Evolutionary conservation across 257 asterid genomes (phyloP), one percentile per base, ranked within the genome.

Genomic region (Verbena officinalis): DNA sequence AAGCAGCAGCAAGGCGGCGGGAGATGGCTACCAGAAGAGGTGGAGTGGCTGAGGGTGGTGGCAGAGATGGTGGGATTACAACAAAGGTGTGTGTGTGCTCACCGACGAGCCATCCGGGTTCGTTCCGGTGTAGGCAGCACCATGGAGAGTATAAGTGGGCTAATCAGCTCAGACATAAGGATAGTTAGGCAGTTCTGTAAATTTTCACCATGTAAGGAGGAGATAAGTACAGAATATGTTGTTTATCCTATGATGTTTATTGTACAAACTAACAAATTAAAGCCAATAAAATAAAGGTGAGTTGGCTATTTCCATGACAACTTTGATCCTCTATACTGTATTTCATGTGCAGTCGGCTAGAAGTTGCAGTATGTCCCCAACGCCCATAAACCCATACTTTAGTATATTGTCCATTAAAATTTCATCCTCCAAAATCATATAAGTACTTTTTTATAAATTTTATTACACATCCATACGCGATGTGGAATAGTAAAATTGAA

Each of bases 41-140:
- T 31, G 62, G 42, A 38, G n/a, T 21, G 62, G 71, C 62, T 52
- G 38, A 53, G 1, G 49, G 24, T 8, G 40, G 66, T 9, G 55
- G 71, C 10, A 63, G 64, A n/a, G 63, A 65, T 49, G 68, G 78
- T 44, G 73, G 70, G 39, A 46, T 48, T 40, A 53, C 30, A 21
- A 53, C 30, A 21, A 74, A 33, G 75, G 59, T 44, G 16, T 78
- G 83, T 38, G 54, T 78, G 14, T 78, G 83, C 49, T 78, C 84
- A 16, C 84, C 84, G 23, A 79, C 84, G 5, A 51, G 58, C 50
- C 84, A 79, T 34, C 84, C 81, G 8, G 84, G 84, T 20, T 79
- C 81, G 16, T 79, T 79, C 71, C 33, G 81, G 81, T 79, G 84
- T 31, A 68, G 84, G 77, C 78, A 72, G 24, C 84, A 79, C 67